Conservation (phyloP, 192 early-diverging fungal genomes). For the Linnemannia exigua region DNA sequence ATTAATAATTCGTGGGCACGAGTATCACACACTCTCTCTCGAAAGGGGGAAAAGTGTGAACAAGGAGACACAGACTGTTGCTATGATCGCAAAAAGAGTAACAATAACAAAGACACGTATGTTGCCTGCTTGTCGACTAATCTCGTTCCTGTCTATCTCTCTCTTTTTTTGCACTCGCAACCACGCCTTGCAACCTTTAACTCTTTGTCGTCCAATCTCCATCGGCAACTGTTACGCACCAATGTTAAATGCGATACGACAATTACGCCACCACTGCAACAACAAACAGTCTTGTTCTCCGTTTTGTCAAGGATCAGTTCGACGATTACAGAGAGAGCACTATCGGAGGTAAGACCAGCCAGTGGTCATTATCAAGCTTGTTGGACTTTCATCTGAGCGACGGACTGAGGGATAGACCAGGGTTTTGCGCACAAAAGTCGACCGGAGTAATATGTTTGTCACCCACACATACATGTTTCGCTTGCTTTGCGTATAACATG, state of each 20-base stretch:
- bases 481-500: too few species aligned
- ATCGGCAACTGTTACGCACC: background rate
- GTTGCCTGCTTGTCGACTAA: too few species aligned
- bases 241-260: background rate
- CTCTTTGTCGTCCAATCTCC: background rate
- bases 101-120: too few species aligned
- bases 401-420: background rate
- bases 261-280: slow-evolving; percentile 22
- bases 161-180: background rate
- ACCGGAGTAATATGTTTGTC: slow-evolving; percentile 26
- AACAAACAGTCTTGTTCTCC: slow-evolving; percentile 75
- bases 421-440: slow-evolving; percentile 22
- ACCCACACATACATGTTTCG: background rate
- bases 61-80: background rate
- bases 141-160: background rate
- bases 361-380: too few species aligned
- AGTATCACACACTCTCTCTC: background rate
- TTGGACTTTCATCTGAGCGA: too few species aligned
- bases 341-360: slow-evolving; percentile 77
- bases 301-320: slow-evolving; percentile 94
- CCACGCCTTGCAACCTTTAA: background rate
- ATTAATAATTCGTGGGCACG: background rate
- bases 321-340: slow-evolving; percentile 95
- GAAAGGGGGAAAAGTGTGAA: background rate
- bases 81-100: too few species aligned